These are phyloP conservation scores for Carex scoparia DNA, from an alignment of 176 grass and related monocot genomes.

Conservation along the genomic window DNA sequence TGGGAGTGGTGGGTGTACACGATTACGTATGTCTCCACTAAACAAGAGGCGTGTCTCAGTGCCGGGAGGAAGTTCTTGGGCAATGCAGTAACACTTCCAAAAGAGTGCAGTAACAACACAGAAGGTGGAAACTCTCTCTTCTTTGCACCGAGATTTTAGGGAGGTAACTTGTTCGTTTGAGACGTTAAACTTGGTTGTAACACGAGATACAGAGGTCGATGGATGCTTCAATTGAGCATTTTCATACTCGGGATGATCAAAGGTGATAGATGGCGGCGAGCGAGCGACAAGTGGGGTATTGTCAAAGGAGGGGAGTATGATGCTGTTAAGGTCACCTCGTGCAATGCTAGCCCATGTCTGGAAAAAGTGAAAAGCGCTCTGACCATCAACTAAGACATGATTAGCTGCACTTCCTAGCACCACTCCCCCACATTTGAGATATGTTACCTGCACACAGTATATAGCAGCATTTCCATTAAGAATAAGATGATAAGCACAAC, in stretches of 20 bases:
- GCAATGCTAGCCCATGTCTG: constrained; percentile 1
- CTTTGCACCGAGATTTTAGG: constrained; percentile 11
- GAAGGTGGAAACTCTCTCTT: constrained; percentile 15
- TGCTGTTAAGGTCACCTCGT: background rate
- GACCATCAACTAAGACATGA: background rate
- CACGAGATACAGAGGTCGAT: background rate
- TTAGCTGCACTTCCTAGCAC: background rate
- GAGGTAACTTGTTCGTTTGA: background rate
- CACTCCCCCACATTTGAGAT: background rate
- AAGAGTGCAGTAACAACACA: constrained; percentile 18
- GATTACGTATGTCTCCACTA: constrained; percentile 1
- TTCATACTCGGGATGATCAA: constrained; percentile 12
- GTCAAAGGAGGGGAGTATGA: constrained; percentile 23
- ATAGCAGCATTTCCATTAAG: background rate
- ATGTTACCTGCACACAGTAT: background rate
- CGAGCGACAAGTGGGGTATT: constrained; percentile 19
- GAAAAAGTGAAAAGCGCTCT: background rate
- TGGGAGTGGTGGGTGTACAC: constrained; percentile 21
- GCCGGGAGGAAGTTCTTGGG: too few species aligned
- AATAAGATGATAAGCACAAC: background rate
- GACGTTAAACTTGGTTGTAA: background rate
- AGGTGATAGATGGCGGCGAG: background rate
- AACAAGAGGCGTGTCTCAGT: background rate
- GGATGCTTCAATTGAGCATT: background rate
- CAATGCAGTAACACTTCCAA: constrained; percentile 27